Evolutionary conservation across 768 basidiomycete genomes (phyloP), one percentile per base, ranked within the genome.

Genomic region (Agrocybe praecox): DNA sequence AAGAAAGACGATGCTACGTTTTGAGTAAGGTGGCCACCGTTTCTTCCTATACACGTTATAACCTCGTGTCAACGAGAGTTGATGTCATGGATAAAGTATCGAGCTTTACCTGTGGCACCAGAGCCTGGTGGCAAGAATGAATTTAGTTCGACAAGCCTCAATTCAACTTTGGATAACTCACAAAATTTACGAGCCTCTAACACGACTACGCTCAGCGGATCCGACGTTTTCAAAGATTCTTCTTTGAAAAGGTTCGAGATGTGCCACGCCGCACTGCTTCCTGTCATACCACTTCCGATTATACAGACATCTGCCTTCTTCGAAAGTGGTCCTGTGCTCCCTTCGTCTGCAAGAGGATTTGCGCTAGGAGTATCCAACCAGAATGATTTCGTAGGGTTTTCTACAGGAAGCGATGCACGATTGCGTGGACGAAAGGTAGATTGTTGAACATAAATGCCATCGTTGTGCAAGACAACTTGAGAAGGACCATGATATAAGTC

Each of bases 181-280:
- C 94, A 90, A 69, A 95, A 89, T 65, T 92, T 88, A 62, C 95
- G 76, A 4, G 93, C 95, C 66, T 96, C 94, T 9, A 97, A 69
- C 12, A 96, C 74, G 17, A 87, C 84, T 0, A 87, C 55, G 23
- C 49, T 61, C 14, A 56, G 52, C 8, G 32, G 32, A 18, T 55
- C 59, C 49, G 6, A 15, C 0, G 19, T 4, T n/a, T 18, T 26
- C 29, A 12, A 9, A n/a, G n/a, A 26, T 11, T 14, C 46, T 12
- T 52, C 42, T n/a, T 45, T 57, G 11, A 64, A 53, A 49, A 32
- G 55, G 44, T 59, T 62, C 32, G 58, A 66, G 58, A 94, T 74
- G 65, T 93, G 89, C 68, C 90, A 92, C 7, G 90, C 89, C 4
- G 84, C 79, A 18, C 85, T 83, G 7, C 90, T 80, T 17, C 92